phyloP scores from a whole-genome alignment of 2,329 filamentous ascomycete genomes.

The Aspergillus sp. region DNA sequence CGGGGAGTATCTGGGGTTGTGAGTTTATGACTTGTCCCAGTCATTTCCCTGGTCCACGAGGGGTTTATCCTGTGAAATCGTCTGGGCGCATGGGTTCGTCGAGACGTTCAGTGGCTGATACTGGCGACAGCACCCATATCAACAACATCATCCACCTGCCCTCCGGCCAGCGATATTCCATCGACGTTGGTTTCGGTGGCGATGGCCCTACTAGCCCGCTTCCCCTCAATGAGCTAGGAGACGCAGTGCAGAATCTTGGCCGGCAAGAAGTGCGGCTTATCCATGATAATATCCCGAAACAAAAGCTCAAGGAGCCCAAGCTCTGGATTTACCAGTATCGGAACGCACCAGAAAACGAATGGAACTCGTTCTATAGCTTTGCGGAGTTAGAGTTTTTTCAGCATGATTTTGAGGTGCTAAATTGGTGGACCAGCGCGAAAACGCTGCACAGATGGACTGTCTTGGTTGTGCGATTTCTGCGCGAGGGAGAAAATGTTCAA shows the following conservation, averaged over 20 bases:
- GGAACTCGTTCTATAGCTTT: slow-evolving; percentile 52
- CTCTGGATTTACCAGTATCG: slow-evolving; percentile 59
- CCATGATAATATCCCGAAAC: slow-evolving; percentile 53
- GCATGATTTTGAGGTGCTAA: slow-evolving; percentile 46
- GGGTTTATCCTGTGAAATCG: too few relatives aligned
- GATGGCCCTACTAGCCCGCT: slow-evolving; percentile 64
- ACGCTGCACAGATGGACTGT: slow-evolving; percentile 38
- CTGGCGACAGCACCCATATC: slow-evolving; percentile 55
- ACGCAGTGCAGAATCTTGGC: slow-evolving; percentile 55
- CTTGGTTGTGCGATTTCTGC: slow-evolving; percentile 46
- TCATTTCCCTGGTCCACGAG: background rate
- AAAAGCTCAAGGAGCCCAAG: slow-evolving; percentile 44
- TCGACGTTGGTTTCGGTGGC: slow-evolving; percentile 66
- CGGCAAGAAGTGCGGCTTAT: slow-evolving; percentile 60
- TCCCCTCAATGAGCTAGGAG: slow-evolving; percentile 48
- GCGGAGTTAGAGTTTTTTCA: slow-evolving; percentile 45
- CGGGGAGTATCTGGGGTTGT: slow-evolving; percentile 35
- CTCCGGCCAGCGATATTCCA: slow-evolving; percentile 52
- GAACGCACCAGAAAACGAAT: slow-evolving; percentile 39
- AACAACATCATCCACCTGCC: slow-evolving; percentile 61
- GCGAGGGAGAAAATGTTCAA: slow-evolving; percentile 24
- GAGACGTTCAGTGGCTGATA: background rate
- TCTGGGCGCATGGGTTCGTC: background rate
- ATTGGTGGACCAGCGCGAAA: slow-evolving; percentile 41
- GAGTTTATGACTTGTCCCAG: background rate